These are phyloP conservation scores for Mycocentrospora acerina DNA, from an alignment of 2,329 filamentous ascomycete species.

Conservation along the genomic window DNA sequence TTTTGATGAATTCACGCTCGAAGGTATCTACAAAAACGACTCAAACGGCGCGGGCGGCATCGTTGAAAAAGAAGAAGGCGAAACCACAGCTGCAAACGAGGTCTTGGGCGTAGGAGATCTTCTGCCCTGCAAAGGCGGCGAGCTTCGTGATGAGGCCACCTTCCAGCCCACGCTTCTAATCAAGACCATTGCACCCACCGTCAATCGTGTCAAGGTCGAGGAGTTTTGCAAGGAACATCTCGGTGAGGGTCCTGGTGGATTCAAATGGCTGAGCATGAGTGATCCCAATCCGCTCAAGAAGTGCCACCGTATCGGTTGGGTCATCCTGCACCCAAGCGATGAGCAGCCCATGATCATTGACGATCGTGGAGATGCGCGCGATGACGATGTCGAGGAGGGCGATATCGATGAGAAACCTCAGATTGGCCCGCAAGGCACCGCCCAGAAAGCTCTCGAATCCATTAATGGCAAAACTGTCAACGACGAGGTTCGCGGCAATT, in stretches of 20 bases:
- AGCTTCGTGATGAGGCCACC: constrained; percentile 85
- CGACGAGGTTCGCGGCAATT: constrained; percentile 90
- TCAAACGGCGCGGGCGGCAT: constrained; percentile 83
- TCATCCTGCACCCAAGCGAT: constrained; percentile 82
- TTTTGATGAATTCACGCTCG: constrained; percentile 93
- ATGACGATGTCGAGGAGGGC: constrained; percentile 63
- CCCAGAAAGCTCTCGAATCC: constrained; percentile 86
- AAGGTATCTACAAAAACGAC: constrained; percentile 91
- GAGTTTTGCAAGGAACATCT: constrained; percentile 92
- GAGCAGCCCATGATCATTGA: constrained; percentile 62
- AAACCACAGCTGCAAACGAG: constrained; percentile 87
- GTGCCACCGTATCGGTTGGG: constrained; percentile 97
- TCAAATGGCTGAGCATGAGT: constrained; percentile 93
- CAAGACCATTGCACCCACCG: constrained; percentile 96
- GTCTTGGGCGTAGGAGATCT: constrained; percentile 90
- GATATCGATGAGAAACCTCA: constrained; percentile 57
- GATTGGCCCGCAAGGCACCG: constrained; percentile 53
- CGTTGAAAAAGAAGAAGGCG: constrained; percentile 92
- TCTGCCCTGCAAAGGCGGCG: constrained; percentile 77
- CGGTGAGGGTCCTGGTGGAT: constrained; percentile 86
- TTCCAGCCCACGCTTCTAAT: constrained; percentile 91
- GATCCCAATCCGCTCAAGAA: constrained; percentile 97
- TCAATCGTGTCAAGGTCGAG: constrained; percentile 90
- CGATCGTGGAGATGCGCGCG: constrained; percentile 72
- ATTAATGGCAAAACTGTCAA: constrained; percentile 98